These are phyloP conservation scores for Boletus bicolor DNA, from an alignment of 768 basidiomycete species.

Conservation along the genomic window DNA sequence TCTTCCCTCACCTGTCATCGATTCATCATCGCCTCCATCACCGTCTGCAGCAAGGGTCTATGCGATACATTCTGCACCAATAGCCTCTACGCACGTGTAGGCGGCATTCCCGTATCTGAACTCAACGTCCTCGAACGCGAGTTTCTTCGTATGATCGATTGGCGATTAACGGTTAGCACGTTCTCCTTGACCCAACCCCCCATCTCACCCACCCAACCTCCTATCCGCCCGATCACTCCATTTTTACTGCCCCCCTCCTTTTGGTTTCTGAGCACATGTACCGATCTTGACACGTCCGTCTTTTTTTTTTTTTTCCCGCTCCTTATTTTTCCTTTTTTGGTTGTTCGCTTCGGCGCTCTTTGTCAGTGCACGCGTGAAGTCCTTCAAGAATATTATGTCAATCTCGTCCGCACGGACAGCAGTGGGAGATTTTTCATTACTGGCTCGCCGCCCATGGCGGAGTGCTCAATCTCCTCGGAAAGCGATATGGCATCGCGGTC, in stretches of 20 bases:
- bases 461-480: conserved; percentile 44
- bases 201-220: conserved; percentile 3
- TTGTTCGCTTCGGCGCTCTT: conserved; percentile 3
- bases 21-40: conserved; percentile 91
- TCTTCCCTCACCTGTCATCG: conserved; percentile 97
- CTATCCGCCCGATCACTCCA: conserved; percentile 1
- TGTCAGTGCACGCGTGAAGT: conserved; percentile 83
- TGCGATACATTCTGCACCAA: conserved; percentile 97
- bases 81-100: conserved; percentile 91
- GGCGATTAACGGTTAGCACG: conserved; percentile 84
- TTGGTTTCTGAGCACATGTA: conserved; percentile 6
- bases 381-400: conserved; percentile 91
- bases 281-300: conserved; percentile 21
- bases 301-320: conserved; percentile 3
- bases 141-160: conserved; percentile 88
- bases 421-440: conserved; percentile 52
- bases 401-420: conserved; percentile 84
- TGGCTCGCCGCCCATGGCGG: conserved; percentile 39
- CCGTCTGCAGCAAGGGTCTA: conserved; percentile 90
- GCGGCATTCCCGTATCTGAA: conserved; percentile 88
- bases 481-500: conserved; percentile 54
- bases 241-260: not conserved
- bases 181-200: conserved; percentile 26
- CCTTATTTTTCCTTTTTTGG: not conserved
- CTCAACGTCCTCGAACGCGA: conserved; percentile 94